These are phyloP conservation scores for Amylostereum areolatum DNA, from an alignment of 1,284 basidiomycete genomes.

Conservation along the genomic window DNA sequence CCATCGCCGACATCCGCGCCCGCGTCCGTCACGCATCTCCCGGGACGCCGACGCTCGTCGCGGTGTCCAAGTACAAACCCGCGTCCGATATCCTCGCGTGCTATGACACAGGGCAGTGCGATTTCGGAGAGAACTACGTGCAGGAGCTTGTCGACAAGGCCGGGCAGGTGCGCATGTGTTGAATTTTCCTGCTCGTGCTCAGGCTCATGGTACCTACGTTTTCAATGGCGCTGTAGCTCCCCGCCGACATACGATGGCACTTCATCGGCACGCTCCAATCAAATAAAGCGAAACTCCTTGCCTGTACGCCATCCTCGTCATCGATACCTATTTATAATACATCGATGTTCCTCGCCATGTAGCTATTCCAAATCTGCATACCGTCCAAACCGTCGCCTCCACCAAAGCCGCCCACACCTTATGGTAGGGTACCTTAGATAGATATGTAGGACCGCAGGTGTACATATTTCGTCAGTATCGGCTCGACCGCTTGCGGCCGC, in stretches of 20 bases:
- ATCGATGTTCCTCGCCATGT: too few relatives aligned
- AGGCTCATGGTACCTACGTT: not conserved
- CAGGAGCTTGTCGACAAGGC: conserved; percentile 94
- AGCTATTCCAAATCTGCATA: conserved; percentile 88
- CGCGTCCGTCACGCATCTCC: conserved; percentile 37
- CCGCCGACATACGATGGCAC: conserved; percentile 87
- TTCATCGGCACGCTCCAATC: conserved; percentile 95
- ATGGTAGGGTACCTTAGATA: too few relatives aligned
- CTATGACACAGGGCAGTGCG: conserved; percentile 74
- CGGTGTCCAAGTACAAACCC: conserved; percentile 96
- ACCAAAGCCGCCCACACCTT: too few relatives aligned
- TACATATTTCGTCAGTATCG: too few relatives aligned
- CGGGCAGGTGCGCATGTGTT: conserved; percentile 47
- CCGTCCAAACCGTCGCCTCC: conserved; percentile 89
- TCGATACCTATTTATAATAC: too few relatives aligned
- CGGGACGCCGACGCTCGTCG: conserved; percentile 52
- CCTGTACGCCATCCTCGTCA: conserved; percentile 60
- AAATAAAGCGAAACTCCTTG: conserved; percentile 92
- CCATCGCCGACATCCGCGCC: conserved; percentile 42
- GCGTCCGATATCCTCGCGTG: conserved; percentile 82
- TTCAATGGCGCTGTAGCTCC: conserved; percentile 49
- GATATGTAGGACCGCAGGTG: too few relatives aligned
- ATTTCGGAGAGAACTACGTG: conserved; percentile 98
- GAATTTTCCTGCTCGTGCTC: not conserved
- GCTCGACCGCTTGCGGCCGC: too few relatives aligned